phyloP scores from a whole-genome alignment of 2,329 filamentous ascomycete species.

The Nannizziopsis arthrosporioides region DNA sequence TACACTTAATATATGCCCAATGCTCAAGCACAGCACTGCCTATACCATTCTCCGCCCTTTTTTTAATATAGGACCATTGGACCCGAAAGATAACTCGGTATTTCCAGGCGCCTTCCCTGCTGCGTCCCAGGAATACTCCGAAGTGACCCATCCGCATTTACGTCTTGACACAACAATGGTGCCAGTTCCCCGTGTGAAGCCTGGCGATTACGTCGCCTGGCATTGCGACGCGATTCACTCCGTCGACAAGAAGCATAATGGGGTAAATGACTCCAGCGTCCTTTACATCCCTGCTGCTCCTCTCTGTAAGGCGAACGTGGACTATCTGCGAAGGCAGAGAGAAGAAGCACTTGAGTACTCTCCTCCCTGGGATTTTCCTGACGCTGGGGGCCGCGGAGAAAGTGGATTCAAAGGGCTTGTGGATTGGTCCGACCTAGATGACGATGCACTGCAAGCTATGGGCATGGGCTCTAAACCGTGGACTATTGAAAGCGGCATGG shows the following conservation, averaged over 20 bases:
- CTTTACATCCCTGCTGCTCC: constrained; percentile 84
- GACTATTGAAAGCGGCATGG: constrained; percentile 37
- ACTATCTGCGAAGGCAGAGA: constrained; percentile 59
- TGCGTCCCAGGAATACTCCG: constrained; percentile 53
- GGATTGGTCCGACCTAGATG: constrained; percentile 31
- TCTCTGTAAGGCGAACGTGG: constrained; percentile 60
- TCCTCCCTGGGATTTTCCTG: constrained; percentile 59
- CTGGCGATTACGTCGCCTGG: constrained; percentile 66
- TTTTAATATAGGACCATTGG: constrained; percentile 46
- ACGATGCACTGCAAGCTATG: constrained; percentile 44
- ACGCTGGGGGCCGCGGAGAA: constrained; percentile 37
- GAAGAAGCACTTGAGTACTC: constrained; percentile 57
- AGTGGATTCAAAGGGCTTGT: constrained; percentile 29
- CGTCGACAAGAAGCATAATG: constrained; percentile 67
- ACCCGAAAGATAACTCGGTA: constrained; percentile 33
- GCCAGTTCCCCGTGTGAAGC: constrained; percentile 54
- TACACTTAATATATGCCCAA: constrained; percentile 69
- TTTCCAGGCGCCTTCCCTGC: constrained; percentile 61
- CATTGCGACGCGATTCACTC: constrained; percentile 73
- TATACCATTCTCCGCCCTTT: constrained; percentile 78
- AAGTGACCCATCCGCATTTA: constrained; percentile 52
- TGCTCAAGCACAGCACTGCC: constrained; percentile 61
- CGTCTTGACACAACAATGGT: constrained; percentile 58
- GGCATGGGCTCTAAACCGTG: constrained; percentile 43
- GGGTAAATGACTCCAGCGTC: constrained; percentile 64